Conservation (phyloP, 169 alveolate species). For the Hepatocystis sp. region DNA sequence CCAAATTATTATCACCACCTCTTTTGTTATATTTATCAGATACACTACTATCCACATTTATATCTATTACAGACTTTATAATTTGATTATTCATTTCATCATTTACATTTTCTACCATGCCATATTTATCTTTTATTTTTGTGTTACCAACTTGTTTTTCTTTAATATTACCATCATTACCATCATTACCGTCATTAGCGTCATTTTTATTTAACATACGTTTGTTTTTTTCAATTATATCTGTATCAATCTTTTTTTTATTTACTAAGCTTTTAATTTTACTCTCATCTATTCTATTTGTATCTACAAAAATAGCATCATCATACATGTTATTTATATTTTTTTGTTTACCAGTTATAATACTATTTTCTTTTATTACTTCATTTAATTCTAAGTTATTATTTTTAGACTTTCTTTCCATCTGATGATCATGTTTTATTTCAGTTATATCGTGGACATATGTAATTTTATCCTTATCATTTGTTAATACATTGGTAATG, state of each 20-base stretch:
- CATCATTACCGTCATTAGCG: not conserved
- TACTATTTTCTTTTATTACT: no score
- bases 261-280: no score
- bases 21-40: constrained; percentile 16
- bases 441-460: no score
- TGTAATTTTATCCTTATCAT: no score
- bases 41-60: constrained; percentile 24
- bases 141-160: constrained; percentile 3
- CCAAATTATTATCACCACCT: constrained; percentile 21
- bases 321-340: no score
- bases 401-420: no score
- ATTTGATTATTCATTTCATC: constrained; percentile 28
- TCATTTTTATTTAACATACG: not conserved
- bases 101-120: constrained; percentile 3
- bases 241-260: no score
- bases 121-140: not conserved
- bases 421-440: no score
- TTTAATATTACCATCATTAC: not conserved
- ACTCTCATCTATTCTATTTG: no score
- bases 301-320: no score
- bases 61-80: constrained; percentile 39
- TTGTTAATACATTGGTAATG: not conserved
- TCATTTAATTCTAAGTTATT: no score
- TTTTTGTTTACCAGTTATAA: no score
- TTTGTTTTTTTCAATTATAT: constrained; percentile 1